phyloP scores from a whole-genome alignment of 768 basidiomycete genomes.

The Lentinula aciculospora region DNA sequence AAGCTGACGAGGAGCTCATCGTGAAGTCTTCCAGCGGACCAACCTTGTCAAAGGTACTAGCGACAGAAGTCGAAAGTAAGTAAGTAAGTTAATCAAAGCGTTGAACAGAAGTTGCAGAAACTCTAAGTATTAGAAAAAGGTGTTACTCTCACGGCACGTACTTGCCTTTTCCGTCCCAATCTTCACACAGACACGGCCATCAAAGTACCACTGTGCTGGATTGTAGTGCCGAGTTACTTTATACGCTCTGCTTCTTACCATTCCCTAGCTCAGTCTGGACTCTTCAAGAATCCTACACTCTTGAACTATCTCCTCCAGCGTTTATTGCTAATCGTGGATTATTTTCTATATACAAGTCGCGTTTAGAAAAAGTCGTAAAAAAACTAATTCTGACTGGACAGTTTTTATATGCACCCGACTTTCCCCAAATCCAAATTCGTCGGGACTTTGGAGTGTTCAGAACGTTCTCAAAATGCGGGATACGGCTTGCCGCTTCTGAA shows the following conservation, averaged over 20 bases:
- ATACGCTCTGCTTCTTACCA: background rate
- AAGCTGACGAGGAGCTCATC: conserved; percentile 2
- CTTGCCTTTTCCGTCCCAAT: background rate
- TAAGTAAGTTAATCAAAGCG: background rate
- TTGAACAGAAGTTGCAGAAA: background rate
- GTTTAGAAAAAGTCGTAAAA: no score
- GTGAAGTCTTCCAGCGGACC: background rate
- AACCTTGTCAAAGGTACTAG: background rate
- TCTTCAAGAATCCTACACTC: background rate
- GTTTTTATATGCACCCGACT: no score
- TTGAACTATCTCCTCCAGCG: background rate
- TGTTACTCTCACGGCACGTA: background rate
- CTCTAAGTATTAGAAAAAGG: background rate
- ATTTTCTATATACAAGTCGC: no score
- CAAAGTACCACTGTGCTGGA: background rate
- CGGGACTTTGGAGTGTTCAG: no score
- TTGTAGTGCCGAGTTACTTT: background rate
- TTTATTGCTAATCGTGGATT: no score
- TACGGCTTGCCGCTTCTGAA: background rate
- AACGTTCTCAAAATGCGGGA: no score
- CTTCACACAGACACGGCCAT: background rate
- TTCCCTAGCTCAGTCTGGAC: background rate
- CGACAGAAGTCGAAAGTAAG: background rate
- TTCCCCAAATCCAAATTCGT: no score
- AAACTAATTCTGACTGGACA: no score